Evolutionary conservation across 2,329 filamentous ascomycete species (phyloP).

Genomic region (Zymoseptoria brevis): DNA sequence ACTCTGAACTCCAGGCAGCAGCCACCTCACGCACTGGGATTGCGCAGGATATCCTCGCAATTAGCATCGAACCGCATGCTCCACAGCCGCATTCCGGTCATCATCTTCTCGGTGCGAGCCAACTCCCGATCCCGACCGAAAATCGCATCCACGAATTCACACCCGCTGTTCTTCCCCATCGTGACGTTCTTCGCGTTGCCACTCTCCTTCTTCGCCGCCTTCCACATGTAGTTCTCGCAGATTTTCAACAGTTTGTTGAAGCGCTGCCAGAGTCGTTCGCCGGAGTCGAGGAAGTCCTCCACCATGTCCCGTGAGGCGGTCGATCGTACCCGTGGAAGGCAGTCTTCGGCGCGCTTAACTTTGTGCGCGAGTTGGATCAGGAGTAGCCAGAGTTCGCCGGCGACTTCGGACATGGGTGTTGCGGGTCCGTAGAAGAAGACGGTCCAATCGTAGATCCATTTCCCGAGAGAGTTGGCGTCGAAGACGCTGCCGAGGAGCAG

Average conservation of each 20-base stretch:
- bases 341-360: constrained; percentile 82
- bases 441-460: constrained; percentile 99
- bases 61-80: constrained; percentile 92
- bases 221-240: constrained; percentile 93
- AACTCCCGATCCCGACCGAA: constrained; percentile 88
- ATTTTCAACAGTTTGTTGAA: constrained; percentile 80
- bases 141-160: constrained; percentile 92
- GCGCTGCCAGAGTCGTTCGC: constrained; percentile 76
- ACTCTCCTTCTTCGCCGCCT: constrained; percentile 65
- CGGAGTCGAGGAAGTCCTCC: constrained; percentile 82
- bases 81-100: constrained; percentile 82
- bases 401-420: constrained; percentile 80
- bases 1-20: constrained; percentile 18
- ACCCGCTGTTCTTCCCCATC: constrained; percentile 85
- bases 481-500: constrained; percentile 92
- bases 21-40: constrained; percentile 36
- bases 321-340: constrained; percentile 61
- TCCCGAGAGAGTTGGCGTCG: constrained; percentile 92
- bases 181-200: constrained; percentile 55
- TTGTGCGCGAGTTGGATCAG: constrained; percentile 91
- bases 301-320: constrained; percentile 70
- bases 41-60: constrained; percentile 75
- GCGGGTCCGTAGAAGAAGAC: constrained; percentile 78
- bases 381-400: constrained; percentile 89
- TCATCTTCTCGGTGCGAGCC: constrained; percentile 83